phyloP scores from a whole-genome alignment of 2,329 filamentous ascomycete species.

The Stagonosporopsis rhizophila region DNA sequence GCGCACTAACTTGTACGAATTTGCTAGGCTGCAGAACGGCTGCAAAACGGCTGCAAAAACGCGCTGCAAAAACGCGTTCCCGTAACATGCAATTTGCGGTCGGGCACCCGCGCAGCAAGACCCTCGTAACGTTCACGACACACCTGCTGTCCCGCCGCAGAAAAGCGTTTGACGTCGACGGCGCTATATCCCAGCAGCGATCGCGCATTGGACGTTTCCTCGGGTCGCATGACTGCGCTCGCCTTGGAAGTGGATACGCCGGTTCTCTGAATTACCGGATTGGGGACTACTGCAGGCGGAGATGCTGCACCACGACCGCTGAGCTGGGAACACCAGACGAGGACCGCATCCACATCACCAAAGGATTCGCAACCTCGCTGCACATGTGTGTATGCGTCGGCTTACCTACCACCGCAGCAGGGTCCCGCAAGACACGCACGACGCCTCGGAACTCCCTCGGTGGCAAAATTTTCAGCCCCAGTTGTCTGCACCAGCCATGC shows the following conservation, averaged over 20 bases:
- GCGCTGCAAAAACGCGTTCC: background rate
- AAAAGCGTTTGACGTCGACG: constrained; percentile 19
- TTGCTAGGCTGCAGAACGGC: constrained; percentile 3
- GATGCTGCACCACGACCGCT: constrained; percentile 1
- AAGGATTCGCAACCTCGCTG: background rate
- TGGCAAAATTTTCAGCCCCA: constrained; percentile 14
- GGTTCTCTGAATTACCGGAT: constrained; percentile 8
- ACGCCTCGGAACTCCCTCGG: constrained; percentile 7
- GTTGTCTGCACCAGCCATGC: background rate
- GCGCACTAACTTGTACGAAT: constrained; percentile 16
- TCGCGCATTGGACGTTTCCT: constrained; percentile 25
- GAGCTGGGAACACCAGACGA: constrained; percentile 11
- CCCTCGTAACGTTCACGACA: constrained; percentile 14
- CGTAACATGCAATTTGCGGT: constrained; percentile 11
- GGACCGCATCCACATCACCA: background rate
- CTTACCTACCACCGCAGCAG: no score
- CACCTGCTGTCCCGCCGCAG: constrained; percentile 8
- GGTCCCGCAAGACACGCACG: background rate
- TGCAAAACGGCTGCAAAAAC: background rate
- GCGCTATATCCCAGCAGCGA: constrained; percentile 21
- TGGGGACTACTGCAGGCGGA: background rate
- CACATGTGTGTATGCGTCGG: no score
- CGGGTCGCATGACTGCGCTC: constrained; percentile 25
- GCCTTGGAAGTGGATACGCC: constrained; percentile 10
- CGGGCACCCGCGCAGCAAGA: constrained; percentile 28